Percentiles rank a stretch among this genome's conserved stretches.
Conservation (phyloP, 2,329 filamentous ascomycete species). For the Didymellaceae sp. region DNA sequence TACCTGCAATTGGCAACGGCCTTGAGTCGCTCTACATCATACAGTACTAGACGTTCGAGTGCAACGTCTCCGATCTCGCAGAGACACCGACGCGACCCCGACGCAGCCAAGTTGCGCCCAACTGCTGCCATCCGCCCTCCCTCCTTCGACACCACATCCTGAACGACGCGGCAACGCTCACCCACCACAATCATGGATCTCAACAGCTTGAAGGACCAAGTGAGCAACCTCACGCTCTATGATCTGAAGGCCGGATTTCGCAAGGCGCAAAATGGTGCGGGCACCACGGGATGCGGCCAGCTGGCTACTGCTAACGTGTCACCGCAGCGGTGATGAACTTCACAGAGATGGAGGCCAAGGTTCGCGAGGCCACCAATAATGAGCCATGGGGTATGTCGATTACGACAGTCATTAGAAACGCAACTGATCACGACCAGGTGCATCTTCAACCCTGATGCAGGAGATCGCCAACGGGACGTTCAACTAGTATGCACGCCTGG, state of each 20-base stretch:
- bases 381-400: conserved; percentile 80
- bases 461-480: conserved; percentile 98
- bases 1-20: background rate
- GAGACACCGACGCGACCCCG: background rate
- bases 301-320: conserved; percentile 36
- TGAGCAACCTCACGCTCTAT: conserved; percentile 91
- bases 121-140: conserved; percentile 14
- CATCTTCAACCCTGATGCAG: conserved; percentile 88
- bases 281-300: conserved; percentile 14
- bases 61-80: background rate
- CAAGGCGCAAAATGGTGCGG: conserved; percentile 93
- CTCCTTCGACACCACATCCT: background rate
- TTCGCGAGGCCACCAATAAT: conserved; percentile 98
- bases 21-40: background rate
- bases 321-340: conserved; percentile 91
- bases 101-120: conserved; percentile 15
- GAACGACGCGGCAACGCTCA: conserved; percentile 4
- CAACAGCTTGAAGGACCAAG: conserved; percentile 81
- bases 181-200: conserved; percentile 73
- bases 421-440: conserved; percentile 52
- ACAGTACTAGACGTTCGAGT: background rate
- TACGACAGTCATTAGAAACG: background rate
- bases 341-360: conserved; percentile 74
- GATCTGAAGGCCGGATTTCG: conserved; percentile 93
- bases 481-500: conserved; percentile 78